Conservation (phyloP, 495 filamentous ascomycete species). For the Aspergillus nidulans region DNA sequence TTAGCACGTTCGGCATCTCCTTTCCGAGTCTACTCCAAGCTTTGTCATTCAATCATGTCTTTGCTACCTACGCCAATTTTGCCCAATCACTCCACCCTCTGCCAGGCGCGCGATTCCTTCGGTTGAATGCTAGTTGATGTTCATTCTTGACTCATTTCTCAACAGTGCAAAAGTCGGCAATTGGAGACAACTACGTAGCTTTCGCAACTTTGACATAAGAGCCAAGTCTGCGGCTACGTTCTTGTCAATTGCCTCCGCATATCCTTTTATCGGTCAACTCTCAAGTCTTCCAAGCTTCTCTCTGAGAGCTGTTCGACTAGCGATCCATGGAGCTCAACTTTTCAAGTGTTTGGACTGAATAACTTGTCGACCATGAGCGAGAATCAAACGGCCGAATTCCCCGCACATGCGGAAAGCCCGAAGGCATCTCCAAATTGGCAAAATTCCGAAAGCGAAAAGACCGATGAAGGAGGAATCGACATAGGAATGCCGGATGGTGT, state of each 20-base stretch:
- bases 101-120: not conserved
- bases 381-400: not conserved
- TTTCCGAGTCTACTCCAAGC: not conserved
- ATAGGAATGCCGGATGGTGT: slow-evolving; percentile 12
- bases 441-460: slow-evolving; percentile 10
- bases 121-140: not conserved
- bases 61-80: not conserved
- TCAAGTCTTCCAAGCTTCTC: not conserved
- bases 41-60: not conserved
- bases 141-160: not conserved
- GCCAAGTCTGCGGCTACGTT: not conserved
- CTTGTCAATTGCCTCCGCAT: not conserved
- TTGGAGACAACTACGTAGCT: not conserved
- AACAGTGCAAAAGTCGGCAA: not conserved
- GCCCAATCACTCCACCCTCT: not conserved
- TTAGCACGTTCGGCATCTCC: not conserved
- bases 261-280: not conserved
- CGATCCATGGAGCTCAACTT: not conserved
- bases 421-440: slow-evolving; percentile 4
- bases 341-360: not conserved
- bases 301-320: not conserved
- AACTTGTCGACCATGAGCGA: slow-evolving; percentile 10
- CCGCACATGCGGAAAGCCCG: slow-evolving; percentile 6
- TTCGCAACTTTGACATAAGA: not conserved
- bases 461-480: slow-evolving; percentile 9